A percentile compares a stretch with the other conserved stretches of the same genome.
phyloP scores from a whole-genome alignment of 306 rosid species.

The Lathyrus aphaca region DNA sequence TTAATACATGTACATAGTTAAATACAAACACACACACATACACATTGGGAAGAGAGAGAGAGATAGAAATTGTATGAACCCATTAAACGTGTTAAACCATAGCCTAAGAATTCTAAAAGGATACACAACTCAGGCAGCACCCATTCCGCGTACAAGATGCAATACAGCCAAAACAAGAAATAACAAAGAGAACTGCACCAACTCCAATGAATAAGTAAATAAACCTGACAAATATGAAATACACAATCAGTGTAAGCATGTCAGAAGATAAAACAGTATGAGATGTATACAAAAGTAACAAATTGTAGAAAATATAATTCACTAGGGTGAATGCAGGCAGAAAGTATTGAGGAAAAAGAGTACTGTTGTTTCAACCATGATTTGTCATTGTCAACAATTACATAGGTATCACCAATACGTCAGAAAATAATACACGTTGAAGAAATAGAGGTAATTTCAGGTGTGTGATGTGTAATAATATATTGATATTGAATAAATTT shows the following conservation, averaged over 20 bases:
- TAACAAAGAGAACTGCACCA: constrained; percentile 70
- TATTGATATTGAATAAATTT: constrained; percentile 2
- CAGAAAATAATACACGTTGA: constrained; percentile 8
- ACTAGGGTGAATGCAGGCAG: constrained; percentile 10
- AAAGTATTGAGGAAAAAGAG: constrained; percentile 8
- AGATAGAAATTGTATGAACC: constrained; percentile 12
- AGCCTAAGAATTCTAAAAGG: constrained; percentile 54
- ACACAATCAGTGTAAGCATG: constrained; percentile 34
- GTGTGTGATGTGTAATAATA: background rate
- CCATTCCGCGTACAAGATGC: constrained; percentile 76
- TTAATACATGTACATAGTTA: background rate
- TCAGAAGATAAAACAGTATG: constrained; percentile 21
- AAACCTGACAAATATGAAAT: constrained; percentile 71
- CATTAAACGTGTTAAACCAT: constrained; percentile 17
- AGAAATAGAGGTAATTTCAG: constrained; percentile 26
- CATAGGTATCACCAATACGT: constrained; percentile 10
- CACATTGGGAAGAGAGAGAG: background rate
- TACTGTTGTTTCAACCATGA: background rate
- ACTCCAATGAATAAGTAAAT: constrained; percentile 82
- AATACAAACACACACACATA: background rate
- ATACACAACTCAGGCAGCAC: constrained; percentile 95
- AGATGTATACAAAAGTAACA: constrained; percentile 2
- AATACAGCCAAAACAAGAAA: constrained; percentile 89
- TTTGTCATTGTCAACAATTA: constrained; percentile 15
- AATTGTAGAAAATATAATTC: constrained; percentile 14